Conservation (phyloP, 345 rosid species). For the Populus pruinosa region DNA sequence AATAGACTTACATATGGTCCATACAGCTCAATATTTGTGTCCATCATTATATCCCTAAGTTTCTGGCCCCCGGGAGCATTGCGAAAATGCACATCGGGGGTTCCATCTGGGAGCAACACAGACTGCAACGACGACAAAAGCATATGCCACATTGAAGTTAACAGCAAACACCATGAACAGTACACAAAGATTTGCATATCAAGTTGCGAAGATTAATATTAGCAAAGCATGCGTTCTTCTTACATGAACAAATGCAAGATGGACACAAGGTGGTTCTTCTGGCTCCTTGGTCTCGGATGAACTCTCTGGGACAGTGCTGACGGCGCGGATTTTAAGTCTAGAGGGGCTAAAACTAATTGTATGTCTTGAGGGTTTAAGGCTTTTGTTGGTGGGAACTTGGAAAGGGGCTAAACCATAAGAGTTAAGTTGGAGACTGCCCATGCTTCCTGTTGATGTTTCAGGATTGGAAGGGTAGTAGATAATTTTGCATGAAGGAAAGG, state of each 20-base stretch:
- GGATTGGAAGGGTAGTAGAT: background rate
- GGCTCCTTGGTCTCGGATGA: conserved; percentile 31
- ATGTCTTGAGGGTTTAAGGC: conserved; percentile 25
- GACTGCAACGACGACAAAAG: conserved; percentile 39
- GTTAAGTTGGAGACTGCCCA: conserved; percentile 61
- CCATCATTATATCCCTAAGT: conserved; percentile 90
- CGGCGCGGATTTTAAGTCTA: conserved; percentile 38
- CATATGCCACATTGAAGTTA: background rate
- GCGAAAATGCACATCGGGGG: conserved; percentile 78
- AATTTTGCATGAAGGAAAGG: background rate
- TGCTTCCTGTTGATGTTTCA: conserved; percentile 19
- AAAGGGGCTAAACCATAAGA: conserved; percentile 46
- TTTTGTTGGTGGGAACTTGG: conserved; percentile 15
- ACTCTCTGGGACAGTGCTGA: conserved; percentile 44
- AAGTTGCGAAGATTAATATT: too few relatives aligned
- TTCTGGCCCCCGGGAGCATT: conserved; percentile 74
- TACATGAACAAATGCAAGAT: conserved; percentile 84
- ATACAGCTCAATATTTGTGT: conserved; percentile 67
- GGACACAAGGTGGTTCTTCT: conserved; percentile 56
- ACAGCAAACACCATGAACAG: too few relatives aligned
- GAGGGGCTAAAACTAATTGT: conserved; percentile 3
- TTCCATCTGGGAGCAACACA: conserved; percentile 85
- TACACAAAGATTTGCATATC: too few relatives aligned
- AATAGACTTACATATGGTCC: conserved; percentile 75
- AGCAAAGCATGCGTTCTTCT: conserved; percentile 2